Conservation (phyloP, 176 grass and related monocot species). For the Carex parvula region DNA sequence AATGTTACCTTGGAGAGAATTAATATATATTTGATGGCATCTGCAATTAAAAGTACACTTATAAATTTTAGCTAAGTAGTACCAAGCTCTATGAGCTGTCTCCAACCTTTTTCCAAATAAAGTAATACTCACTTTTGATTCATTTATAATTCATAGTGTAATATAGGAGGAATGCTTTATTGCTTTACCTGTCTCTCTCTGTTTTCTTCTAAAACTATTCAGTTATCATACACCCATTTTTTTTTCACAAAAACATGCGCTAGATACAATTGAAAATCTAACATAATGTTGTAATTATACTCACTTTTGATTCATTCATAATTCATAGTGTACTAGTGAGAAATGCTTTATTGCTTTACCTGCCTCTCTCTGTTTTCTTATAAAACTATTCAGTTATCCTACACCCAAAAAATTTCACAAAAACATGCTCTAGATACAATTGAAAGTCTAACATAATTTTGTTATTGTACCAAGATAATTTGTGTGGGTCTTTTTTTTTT, state of each 20-base stretch:
- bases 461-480: neutral
- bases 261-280: no score
- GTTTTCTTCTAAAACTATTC: neutral
- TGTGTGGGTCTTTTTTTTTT: no score
- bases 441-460: neutral
- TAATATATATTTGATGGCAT: neutral
- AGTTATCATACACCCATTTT: neutral
- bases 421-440: neutral
- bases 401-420: neutral
- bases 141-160: slow-evolving; percentile 3
- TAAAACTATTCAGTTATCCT: neutral
- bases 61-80: slow-evolving; percentile 18
- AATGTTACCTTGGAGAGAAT: neutral
- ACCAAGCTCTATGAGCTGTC: slow-evolving; percentile 23
- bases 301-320: no score
- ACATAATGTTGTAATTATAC: no score
- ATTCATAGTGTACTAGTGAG: no score
- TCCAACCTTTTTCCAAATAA: slow-evolving; percentile 19
- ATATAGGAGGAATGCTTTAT: neutral
- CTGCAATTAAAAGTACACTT: slow-evolving; percentile 1
- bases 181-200: neutral
- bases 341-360: neutral
- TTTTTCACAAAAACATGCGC: slow-evolving; percentile 1
- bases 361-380: no score
- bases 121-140: neutral